phyloP scores from a whole-genome alignment of 2,329 filamentous ascomycete genomes.

The Ophioceras dolichostomum region DNA sequence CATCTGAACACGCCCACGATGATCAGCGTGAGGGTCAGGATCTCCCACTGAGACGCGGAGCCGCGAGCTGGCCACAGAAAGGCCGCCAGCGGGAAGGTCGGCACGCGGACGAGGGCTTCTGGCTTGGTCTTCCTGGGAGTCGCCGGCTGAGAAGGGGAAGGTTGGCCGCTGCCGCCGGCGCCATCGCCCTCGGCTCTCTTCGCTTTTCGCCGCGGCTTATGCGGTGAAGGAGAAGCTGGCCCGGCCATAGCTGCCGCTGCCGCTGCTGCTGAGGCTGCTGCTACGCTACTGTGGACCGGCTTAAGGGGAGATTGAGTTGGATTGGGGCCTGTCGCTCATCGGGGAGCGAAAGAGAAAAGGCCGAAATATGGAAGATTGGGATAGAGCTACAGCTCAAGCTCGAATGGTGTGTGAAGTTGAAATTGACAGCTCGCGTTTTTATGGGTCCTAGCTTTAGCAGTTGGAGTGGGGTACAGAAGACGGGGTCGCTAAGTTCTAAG shows the following conservation, averaged over 20 bases:
- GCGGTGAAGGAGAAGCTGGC: conserved; percentile 33
- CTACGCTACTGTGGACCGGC: too few relatives aligned
- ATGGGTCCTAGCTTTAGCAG: too few relatives aligned
- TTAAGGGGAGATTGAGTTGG: too few relatives aligned
- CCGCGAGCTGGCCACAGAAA: conserved; percentile 87
- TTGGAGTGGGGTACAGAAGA: too few relatives aligned
- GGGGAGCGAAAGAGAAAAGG: too few relatives aligned
- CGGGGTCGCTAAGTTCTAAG: too few relatives aligned
- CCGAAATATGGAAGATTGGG: too few relatives aligned
- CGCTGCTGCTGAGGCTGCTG: too few relatives aligned
- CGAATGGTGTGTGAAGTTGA: too few relatives aligned
- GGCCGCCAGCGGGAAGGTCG: conserved; percentile 82
- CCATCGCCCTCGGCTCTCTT: conserved; percentile 35
- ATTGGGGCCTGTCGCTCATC: too few relatives aligned
- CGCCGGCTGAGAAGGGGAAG: neutral
- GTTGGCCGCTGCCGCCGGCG: conserved; percentile 5
- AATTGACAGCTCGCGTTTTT: too few relatives aligned
- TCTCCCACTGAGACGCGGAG: conserved; percentile 80
- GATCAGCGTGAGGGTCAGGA: conserved; percentile 81
- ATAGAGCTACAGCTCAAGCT: too few relatives aligned
- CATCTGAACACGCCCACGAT: conserved; percentile 83
- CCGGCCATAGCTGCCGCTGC: conserved; percentile 29
- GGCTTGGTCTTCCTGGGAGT: conserved; percentile 13
- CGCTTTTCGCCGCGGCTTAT: conserved; percentile 45
- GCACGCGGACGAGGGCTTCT: conserved; percentile 40